phyloP scores from a whole-genome alignment of 73 alveolate genomes.

The Symbiodinium natans region DNA sequence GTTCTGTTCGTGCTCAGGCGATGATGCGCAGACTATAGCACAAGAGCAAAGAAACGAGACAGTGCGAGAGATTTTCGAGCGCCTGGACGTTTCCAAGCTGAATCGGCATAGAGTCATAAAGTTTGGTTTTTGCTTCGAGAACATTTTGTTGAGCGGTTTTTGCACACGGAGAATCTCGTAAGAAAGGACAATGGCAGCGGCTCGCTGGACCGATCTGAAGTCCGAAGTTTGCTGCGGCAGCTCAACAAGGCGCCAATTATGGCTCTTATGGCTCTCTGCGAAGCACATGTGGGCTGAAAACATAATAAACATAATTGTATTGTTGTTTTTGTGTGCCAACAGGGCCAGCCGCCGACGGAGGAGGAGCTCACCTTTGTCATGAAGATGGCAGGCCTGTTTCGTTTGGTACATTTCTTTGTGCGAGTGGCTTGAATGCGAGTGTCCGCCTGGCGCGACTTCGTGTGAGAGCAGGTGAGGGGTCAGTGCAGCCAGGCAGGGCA shows the following conservation, averaged over 20 bases:
- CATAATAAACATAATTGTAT: no score
- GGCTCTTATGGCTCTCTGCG: no score
- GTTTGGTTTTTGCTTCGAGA: no score
- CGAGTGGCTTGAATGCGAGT: no score
- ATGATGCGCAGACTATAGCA: constrained; percentile 56
- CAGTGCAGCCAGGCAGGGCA: not conserved
- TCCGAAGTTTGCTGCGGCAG: constrained; percentile 54
- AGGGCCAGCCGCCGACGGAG: constrained; percentile 77
- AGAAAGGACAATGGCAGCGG: constrained; percentile 88
- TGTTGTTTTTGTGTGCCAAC: not conserved
- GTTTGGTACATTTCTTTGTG: no score
- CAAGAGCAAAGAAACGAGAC: constrained; percentile 81
- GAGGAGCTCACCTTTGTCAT: constrained; percentile 89
- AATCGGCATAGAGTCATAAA: no score
- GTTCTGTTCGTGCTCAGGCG: not conserved
- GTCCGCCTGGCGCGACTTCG: not conserved
- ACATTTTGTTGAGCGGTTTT: no score
- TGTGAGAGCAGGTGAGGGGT: not conserved
- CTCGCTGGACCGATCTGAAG: constrained; percentile 56
- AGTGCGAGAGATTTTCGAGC: constrained; percentile 62
- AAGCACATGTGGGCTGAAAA: not conserved
- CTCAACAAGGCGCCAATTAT: constrained; percentile 57
- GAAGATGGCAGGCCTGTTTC: constrained; percentile 77
- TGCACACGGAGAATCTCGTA: not conserved
- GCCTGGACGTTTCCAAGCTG: constrained; percentile 36